A percentile compares a stretch with the other conserved stretches of the same genome.
phyloP scores from a whole-genome alignment of 164 flowering plant species.

The Stephania yunnanensis region DNA sequence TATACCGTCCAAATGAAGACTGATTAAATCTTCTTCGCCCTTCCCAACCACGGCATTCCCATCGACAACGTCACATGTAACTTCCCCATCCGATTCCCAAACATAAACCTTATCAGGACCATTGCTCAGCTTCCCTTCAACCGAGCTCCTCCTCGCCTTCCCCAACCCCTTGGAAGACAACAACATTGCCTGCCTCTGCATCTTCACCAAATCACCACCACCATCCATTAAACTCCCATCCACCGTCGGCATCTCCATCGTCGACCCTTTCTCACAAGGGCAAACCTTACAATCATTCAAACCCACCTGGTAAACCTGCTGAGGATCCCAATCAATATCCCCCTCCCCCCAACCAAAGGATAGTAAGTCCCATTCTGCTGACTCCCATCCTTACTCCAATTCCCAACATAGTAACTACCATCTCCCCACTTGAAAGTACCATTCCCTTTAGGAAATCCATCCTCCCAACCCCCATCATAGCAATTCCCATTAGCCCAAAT shows the following conservation, averaged over 20 bases:
- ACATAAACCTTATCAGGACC: slow-evolving; percentile 34
- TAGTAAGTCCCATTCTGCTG: slow-evolving; percentile 64
- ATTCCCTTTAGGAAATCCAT: slow-evolving; percentile 58
- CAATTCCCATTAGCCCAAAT: slow-evolving; percentile 58
- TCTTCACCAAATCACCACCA: no score
- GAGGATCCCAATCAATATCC: slow-evolving; percentile 71
- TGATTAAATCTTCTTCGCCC: slow-evolving; percentile 28
- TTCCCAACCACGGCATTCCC: slow-evolving; percentile 17
- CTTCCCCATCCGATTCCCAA: slow-evolving; percentile 38
- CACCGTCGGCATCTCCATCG: slow-evolving; percentile 46
- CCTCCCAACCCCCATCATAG: slow-evolving; percentile 71
- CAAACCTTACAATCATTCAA: slow-evolving; percentile 49
- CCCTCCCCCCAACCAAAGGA: slow-evolving; percentile 22
- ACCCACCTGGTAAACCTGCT: slow-evolving; percentile 41
- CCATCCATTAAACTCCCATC: slow-evolving; percentile 3
- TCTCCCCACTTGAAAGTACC: slow-evolving; percentile 56
- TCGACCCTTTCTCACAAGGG: slow-evolving; percentile 52
- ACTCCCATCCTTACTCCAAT: slow-evolving; percentile 56
- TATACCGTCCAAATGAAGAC: slow-evolving; percentile 23
- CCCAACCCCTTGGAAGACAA: slow-evolving; percentile 12
- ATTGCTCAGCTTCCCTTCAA: slow-evolving; percentile 45
- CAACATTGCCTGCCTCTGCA: slow-evolving; percentile 31
- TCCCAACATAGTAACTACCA: slow-evolving; percentile 63
- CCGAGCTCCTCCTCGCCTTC: slow-evolving; percentile 50
- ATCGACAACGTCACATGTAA: slow-evolving; percentile 15